Percentiles rank a stretch among this genome's conserved stretches.
Conservation (phyloP, 2,329 filamentous ascomycete genomes). For the Colletotrichum sp. region DNA sequence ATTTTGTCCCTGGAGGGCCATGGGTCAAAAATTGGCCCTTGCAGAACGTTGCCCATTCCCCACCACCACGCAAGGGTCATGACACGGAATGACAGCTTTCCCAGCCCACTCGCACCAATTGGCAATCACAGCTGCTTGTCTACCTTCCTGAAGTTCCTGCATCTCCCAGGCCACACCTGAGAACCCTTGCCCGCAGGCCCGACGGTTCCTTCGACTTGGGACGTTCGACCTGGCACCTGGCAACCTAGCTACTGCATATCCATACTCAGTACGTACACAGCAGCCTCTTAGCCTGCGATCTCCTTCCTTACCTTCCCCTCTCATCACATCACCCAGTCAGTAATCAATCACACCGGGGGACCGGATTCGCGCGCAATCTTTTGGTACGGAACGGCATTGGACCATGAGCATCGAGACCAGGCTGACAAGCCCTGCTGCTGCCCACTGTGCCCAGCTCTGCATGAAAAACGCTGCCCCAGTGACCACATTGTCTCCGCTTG, state of each 20-base stretch:
- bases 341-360: not conserved
- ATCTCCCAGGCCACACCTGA: not conserved
- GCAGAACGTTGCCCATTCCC: not conserved
- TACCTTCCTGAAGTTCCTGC: not conserved
- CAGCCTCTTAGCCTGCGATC: not conserved
- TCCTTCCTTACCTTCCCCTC: not conserved
- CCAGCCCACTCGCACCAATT: not conserved
- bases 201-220: not conserved
- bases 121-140: not conserved
- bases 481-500: not conserved
- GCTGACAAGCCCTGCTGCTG: not conserved
- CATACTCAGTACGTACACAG: no score
- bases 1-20: not conserved
- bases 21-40: not conserved
- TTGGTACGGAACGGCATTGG: not conserved
- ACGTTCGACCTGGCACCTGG: not conserved
- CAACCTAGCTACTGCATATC: not conserved
- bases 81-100: slow-evolving; percentile 17
- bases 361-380: not conserved
- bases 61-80: slow-evolving; percentile 4
- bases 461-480: not conserved
- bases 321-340: not conserved
- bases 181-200: not conserved
- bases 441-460: not conserved
- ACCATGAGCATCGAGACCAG: not conserved